Conservation (phyloP, 768 basidiomycete genomes). For the Podaxis rugospora region DNA sequence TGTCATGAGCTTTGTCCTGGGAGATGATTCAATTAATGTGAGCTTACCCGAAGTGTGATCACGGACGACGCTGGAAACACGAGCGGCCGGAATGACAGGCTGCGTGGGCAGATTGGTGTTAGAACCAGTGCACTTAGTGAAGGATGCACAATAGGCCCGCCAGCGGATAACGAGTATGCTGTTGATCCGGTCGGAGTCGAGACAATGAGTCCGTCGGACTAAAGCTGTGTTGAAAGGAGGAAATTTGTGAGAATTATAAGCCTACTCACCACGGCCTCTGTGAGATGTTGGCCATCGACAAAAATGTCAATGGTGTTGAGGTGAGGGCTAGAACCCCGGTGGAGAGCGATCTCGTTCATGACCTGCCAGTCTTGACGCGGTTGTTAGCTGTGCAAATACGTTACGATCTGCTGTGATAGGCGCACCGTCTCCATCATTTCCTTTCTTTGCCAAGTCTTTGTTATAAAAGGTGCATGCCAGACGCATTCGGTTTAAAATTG, state of each 20-base stretch:
- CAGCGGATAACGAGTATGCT: constrained; percentile 92
- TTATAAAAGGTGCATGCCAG: constrained; percentile 78
- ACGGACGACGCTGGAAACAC: constrained; percentile 83
- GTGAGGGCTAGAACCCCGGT: constrained; percentile 88
- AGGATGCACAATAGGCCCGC: constrained; percentile 95
- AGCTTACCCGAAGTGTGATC: constrained; percentile 65
- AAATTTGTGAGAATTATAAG: neutral
- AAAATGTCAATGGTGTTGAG: constrained; percentile 91
- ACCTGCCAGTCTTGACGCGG: constrained; percentile 77
- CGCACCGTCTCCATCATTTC: constrained; percentile 55
- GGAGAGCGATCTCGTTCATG: constrained; percentile 94
- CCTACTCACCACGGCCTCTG: constrained; percentile 84
- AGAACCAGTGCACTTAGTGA: constrained; percentile 85
- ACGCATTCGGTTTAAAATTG: constrained; percentile 86
- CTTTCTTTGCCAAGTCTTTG: constrained; percentile 51
- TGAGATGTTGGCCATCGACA: constrained; percentile 92
- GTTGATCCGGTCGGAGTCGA: constrained; percentile 97
- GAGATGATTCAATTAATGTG: neutral
- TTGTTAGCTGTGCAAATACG: neutral
- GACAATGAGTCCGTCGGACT: constrained; percentile 93
- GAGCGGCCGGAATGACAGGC: constrained; percentile 86
- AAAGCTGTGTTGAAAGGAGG: constrained; percentile 3
- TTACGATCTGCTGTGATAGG: constrained; percentile 7
- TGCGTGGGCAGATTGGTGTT: constrained; percentile 94
- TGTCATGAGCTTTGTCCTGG: neutral